A percentile compares a stretch with the other conserved stretches of the same genome.
Evolutionary conservation across 176 grass and related monocot species (phyloP).

Genomic region (Paspalum notatum): DNA sequence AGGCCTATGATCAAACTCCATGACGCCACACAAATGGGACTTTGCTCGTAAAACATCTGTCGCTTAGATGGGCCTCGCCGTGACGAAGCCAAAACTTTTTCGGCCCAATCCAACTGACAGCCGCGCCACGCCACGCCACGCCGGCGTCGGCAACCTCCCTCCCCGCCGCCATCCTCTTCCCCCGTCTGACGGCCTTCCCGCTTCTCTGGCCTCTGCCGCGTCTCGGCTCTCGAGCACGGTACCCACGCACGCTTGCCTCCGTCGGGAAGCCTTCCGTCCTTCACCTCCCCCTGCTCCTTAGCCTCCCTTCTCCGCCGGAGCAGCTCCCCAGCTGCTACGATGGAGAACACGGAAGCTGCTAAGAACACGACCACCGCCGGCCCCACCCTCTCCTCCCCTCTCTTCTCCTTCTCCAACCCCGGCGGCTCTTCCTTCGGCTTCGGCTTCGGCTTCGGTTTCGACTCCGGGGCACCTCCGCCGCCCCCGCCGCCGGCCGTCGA

Average conservation of each 20-base stretch:
- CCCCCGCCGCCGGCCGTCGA: constrained; percentile 61
- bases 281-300: background rate
- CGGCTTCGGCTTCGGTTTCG: constrained; percentile 46
- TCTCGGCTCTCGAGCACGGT: background rate
- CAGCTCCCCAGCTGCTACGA: background rate
- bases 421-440: constrained; percentile 30
- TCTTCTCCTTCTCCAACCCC: constrained; percentile 68
- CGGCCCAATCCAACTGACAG: background rate
- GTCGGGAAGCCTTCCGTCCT: background rate
- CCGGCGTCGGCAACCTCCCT: background rate
- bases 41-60: background rate
- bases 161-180: background rate
- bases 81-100: background rate
- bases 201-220: background rate
- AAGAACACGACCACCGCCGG: constrained; percentile 20
- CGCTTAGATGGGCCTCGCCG: background rate
- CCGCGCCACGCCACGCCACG: background rate
- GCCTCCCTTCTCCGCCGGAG: background rate
- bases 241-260: background rate
- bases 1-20: too few relatives aligned
- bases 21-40: too few relatives aligned
- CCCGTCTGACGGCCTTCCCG: background rate
- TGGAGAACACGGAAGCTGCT: constrained; percentile 28
- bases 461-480: constrained; percentile 39
- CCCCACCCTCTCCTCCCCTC: constrained; percentile 18